Base-by-base conservation (phyloP, 306 rosid genomes). In the Senna siamea region DNA sequence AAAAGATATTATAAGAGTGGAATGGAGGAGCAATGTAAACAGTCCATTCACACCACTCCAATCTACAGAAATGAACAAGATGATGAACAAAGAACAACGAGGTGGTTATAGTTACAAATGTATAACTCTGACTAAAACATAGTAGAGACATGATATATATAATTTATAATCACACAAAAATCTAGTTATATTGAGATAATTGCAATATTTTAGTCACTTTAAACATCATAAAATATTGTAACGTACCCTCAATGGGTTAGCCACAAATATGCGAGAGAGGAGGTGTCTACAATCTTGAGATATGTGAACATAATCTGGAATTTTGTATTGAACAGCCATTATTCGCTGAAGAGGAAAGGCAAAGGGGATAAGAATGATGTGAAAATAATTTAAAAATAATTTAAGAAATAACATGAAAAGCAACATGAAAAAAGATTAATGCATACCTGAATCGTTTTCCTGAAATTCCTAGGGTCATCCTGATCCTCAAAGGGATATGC, bases 401-500 rank as follows among this genome's bases (percentile, higher is more conserved):
- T 69, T 22, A 22, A 47, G 47, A 60, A 67, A 76, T 35, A 69
- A 63, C 13, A 18, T 4, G 52, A 56, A 70, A 50, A 63, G 23
- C 38, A 12, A 59, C 30, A 37, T 30, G 23, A 5, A 41, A 54
- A 17, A 54, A n/a, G 23, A 47, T 28, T 23, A 51, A 43, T 56
- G 34, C 22, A 18, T 22, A 87, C 94, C 91, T 89, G 94, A 80
- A 89, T 89, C 59, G 94, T 87, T 79, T 89, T 89, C 76, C 91
- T 87, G 71, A 89, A 85, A 66, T 89, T 89, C 84, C 82, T 85
- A 48, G 94, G 91, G 69, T 89, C 94, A 70, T 89, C 85, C 44
- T 89, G 94, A 79, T 89, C 94, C 88, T 89, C 94, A 66, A 89
- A 89, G 74, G 94, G 94, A 76, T 89, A 89, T 38, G 88, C 91